phyloP scores from a whole-genome alignment of 1,139 yeast species.

The Taphrina betulina region DNA sequence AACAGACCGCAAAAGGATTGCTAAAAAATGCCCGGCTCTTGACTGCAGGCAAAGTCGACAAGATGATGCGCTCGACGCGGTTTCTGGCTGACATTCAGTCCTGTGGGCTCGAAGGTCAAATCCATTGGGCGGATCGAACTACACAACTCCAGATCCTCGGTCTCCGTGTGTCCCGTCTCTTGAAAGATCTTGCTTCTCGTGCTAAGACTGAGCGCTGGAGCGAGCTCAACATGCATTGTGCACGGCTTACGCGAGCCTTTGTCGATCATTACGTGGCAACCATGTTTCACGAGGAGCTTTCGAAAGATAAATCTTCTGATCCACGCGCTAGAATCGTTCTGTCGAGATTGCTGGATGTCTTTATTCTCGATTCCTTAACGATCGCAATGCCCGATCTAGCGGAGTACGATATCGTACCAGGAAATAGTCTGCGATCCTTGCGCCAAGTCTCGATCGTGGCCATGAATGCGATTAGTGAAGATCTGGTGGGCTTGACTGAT shows the following conservation, averaged over 20 bases:
- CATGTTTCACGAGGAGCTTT: neutral
- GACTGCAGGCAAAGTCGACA: neutral
- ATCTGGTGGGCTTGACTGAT: constrained; percentile 74
- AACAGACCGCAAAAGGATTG: constrained; percentile 31
- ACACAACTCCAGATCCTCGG: constrained; percentile 3
- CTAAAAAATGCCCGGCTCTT: constrained; percentile 5
- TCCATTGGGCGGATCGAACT: constrained; percentile 12
- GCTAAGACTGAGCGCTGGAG: constrained; percentile 4
- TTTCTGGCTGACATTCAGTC: constrained; percentile 9
- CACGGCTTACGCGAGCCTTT: constrained; percentile 22
- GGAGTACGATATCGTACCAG: constrained; percentile 3
- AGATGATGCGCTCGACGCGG: constrained; percentile 16
- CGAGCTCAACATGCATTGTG: constrained; percentile 24
- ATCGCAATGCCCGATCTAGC: constrained; percentile 13
- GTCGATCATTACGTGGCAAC: constrained; percentile 12
- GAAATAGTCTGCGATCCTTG: neutral
- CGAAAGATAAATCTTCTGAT: neutral
- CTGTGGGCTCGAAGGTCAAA: neutral
- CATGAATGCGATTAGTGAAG: constrained; percentile 37
- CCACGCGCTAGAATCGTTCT: neutral
- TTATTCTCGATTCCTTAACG: constrained; percentile 8
- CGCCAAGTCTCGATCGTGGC: neutral
- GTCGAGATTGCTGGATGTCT: constrained; percentile 2
- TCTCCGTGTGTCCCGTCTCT: constrained; percentile 2
- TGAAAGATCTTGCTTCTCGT: constrained; percentile 3